A percentile compares a stretch with the other conserved stretches of the same genome.
Conservation (phyloP, 371 early-diverging fungal genomes). For the Coemansia sp. region DNA sequence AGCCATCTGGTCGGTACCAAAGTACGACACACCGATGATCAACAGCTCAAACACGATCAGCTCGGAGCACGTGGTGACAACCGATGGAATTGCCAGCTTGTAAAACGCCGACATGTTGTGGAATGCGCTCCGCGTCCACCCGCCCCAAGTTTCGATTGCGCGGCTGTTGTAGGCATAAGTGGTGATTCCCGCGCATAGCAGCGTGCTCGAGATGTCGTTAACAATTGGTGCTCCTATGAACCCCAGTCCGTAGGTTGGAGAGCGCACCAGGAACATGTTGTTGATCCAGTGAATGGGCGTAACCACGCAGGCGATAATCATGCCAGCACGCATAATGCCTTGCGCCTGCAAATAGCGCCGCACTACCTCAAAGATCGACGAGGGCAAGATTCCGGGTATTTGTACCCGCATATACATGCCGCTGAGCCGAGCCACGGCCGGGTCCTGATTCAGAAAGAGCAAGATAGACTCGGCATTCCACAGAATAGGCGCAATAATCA, state of each 20-base stretch:
- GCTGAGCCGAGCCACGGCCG: slow-evolving; percentile 45
- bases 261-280: slow-evolving; percentile 73
- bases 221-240: slow-evolving; percentile 85
- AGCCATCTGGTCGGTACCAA: slow-evolving; percentile 75
- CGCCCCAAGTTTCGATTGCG: slow-evolving; percentile 82
- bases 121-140: slow-evolving; percentile 67
- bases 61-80: slow-evolving; percentile 69
- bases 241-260: slow-evolving; percentile 64
- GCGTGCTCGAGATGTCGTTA: slow-evolving; percentile 68
- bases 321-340: slow-evolving; percentile 79
- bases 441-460: slow-evolving; percentile 22
- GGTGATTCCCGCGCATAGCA: slow-evolving; percentile 61
- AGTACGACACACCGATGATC: slow-evolving; percentile 70
- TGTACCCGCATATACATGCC: slow-evolving; percentile 69
- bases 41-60: slow-evolving; percentile 71
- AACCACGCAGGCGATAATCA: slow-evolving; percentile 65
- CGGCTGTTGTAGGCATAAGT: slow-evolving; percentile 67
- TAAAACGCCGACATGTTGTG: slow-evolving; percentile 67
- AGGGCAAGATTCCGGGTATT: slow-evolving; percentile 72
- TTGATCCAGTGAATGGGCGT: slow-evolving; percentile 71
- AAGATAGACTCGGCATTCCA: slow-evolving; percentile 33
- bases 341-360: slow-evolving; percentile 80
- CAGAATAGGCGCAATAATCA: slow-evolving; percentile 24
- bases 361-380: slow-evolving; percentile 72
- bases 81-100: slow-evolving; percentile 62